A percentile compares a stretch with the other conserved stretches of the same genome.
phyloP scores from a whole-genome alignment of 2,329 filamentous ascomycete genomes.

The Ambrosiella cleistominuta region DNA sequence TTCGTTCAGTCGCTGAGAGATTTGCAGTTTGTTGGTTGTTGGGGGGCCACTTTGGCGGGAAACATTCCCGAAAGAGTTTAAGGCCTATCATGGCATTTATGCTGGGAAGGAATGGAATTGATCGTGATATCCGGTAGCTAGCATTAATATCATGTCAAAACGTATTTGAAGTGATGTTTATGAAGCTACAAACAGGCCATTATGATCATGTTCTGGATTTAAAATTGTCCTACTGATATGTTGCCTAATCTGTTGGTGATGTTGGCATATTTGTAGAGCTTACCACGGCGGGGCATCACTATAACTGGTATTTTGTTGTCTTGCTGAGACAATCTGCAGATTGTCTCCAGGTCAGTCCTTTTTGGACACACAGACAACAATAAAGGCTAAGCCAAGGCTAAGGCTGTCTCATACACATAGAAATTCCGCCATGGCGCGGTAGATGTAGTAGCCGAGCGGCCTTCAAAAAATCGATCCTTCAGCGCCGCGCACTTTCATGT shows the following conservation, averaged over 20 bases:
- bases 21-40: slow-evolving; percentile 1
- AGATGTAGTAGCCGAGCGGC: background rate
- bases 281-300: background rate
- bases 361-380: background rate
- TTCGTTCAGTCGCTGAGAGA: background rate
- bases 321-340: background rate
- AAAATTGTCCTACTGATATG: background rate
- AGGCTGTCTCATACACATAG: background rate
- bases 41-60: background rate
- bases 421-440: background rate
- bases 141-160: background rate
- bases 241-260: background rate
- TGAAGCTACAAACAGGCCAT: background rate
- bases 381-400: background rate
- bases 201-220: background rate
- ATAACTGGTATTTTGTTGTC: background rate
- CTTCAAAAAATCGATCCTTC: background rate
- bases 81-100: background rate
- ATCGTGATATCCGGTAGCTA: background rate
- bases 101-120: background rate
- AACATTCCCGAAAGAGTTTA: background rate
- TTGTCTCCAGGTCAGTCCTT: background rate
- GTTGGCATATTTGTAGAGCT: background rate
- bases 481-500: background rate
- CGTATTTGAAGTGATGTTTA: background rate